Conservation (phyloP, 257 asterid genomes). For the Osmanthus fragrans region DNA sequence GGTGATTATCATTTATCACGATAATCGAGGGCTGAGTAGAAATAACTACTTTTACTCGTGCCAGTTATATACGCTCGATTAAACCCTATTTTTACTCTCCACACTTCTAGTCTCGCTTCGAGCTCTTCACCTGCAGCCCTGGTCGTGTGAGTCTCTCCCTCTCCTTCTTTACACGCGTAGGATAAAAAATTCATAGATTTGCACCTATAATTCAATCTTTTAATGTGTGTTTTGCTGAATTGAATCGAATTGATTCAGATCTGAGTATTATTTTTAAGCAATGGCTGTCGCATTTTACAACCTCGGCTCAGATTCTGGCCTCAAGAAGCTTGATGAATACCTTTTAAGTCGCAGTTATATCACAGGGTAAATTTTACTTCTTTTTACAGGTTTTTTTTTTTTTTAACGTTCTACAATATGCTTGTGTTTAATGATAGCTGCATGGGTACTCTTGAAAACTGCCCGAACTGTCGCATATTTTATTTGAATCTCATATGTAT, state of each 20-base stretch:
- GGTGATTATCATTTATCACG: no score
- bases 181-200: not conserved
- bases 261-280: constrained; percentile 17
- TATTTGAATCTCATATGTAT: no score
- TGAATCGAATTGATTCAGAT: not conserved
- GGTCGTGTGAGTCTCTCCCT: constrained; percentile 19
- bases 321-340: constrained; percentile 84
- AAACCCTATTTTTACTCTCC: constrained; percentile 5
- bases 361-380: constrained; percentile 56
- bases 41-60: no score
- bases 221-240: no score
- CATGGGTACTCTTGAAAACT: no score
- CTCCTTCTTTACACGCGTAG: not conserved
- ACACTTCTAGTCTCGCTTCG: not conserved
- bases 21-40: no score
- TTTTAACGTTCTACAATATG: no score
- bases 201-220: no score
- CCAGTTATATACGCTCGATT: not conserved
- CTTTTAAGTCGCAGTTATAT: constrained; percentile 84
- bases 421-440: no score
- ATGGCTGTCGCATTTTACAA: constrained; percentile 67
- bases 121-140: not conserved
- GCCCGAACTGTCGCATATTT: no score
- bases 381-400: not conserved
- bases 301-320: constrained; percentile 58